Base-by-base conservation (phyloP, 164 flowering plant species). In the Nymphaea colorata region DNA sequence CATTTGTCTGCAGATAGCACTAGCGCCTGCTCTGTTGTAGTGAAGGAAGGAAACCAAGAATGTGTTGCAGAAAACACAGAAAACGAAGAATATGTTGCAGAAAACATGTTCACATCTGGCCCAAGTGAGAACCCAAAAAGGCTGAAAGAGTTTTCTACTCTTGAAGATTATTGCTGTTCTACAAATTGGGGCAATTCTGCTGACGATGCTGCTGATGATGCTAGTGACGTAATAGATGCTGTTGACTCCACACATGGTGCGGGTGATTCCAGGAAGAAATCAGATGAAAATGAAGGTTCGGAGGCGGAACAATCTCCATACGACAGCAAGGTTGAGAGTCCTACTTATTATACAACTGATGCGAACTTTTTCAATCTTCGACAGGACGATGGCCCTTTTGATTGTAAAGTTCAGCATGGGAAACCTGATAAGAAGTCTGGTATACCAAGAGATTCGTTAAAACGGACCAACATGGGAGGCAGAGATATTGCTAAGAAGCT, bases 141-240 rank as follows among this genome's bases (percentile, higher is more conserved):
- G 79, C 65, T 53, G 70, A 25, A 25, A 25, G 86, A 84, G 7
- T 72, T 68, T 66, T 69, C 68, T 43, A 59, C 77, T 3, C 7
- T 65, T 15, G 88, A 84, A 66, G 93, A 82, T 25, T 66, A 67
- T 67, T 68, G 87, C 11, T 45, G 78, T 67, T 61, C 60, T 64
- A 83, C 72, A 68, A 82, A 78, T 65, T 61, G 70, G 63, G 88
- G 86, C 69, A 75, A 73, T 75, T 25, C 36, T 25, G 71, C 75
- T 36, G 86, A 90, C 3, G 96, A 95, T 55, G 42, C 44, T 67
- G 93, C 81, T 70, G 97, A 95, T 84, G 96, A 90, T 63, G 74
- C 71, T 82, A 81, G 80, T 73, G 98, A 90, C 73, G 82, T 93
- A 72, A 79, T 92, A 73, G 92, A 86, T 69, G 87, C 96, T 15